Evolutionary conservation across 768 basidiomycete genomes (phyloP), one percentile per base, ranked within the genome.

Genomic region (Polyporus arcularius): DNA sequence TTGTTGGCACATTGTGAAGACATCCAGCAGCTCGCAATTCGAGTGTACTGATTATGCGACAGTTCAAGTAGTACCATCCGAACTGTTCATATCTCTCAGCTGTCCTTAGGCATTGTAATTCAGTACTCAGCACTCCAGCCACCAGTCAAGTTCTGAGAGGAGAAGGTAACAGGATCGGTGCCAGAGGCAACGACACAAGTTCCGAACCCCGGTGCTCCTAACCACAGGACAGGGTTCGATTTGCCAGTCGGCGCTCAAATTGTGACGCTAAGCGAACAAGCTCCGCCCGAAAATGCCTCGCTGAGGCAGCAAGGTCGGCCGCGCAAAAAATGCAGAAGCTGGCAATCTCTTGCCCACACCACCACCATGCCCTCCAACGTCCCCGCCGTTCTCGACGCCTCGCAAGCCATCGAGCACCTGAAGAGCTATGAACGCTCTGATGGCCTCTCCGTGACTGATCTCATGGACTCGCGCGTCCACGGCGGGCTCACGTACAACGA

Each of bases 401-500:
- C 85, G 50, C 75, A 81, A 62, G 97, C 96, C 52, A 69, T 96
- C 58, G 83, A 87, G 42, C 82, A 87, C 69, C 89, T 99, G 70
- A 79, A 82, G 67, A 74, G 82, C 3, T 98, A 98, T 72, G 21
- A 76, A 28, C 79, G 79, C 57, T 71, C 75, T 10, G 96, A 99
- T 85, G 96, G 97, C 43, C 84, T 99, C 53, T 86, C 90, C 60
- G 82, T 92, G 61, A 58, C 76, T 8, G 90, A 98, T 70, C 87
- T 98, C 66, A 95, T 98, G 86, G 85, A 97, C 80, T 89, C 90
- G 0, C 81, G 78, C 48, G 75, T 86, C 64, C 88, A 94, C 69
- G 95, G 94, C 18, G 97, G 97, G 12, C 85, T 99, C 66, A 97
- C 97, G 14, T 98, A 98, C 79, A 98, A 98, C 71, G 97, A 98